Evolutionary conservation across 208 protist species (phyloP), one percentile per base, ranked within the genome.

Genomic region (Porcisia hertigi): DNA sequence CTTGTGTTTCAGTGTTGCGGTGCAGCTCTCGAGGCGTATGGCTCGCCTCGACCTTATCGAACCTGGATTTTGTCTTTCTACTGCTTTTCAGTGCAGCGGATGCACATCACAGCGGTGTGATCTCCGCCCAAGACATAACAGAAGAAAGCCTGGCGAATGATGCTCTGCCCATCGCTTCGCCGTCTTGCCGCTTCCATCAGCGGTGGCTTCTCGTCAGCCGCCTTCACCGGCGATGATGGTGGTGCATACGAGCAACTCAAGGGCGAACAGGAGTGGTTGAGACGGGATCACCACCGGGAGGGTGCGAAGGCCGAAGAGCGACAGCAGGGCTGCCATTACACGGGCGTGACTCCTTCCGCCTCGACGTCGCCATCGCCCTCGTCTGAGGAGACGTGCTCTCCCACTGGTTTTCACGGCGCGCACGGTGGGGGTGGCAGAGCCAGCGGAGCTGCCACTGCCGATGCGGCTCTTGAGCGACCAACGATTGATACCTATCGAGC

Each of bases 401-500:
- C 71, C 7, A 41, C 30, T 43, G 64, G 36, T 0, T 67, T 72
- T 58, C 30, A 43, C 34, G 67, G 67, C 65, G 53, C 45, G n/a
- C 43, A 8, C 30, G 30, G 52, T 34, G 49, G 45, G 30, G 30
- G 30, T 54, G 23, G 55, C 36, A 14, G 47, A 8, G 5, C 16
- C 30, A 16, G 34, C 34, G 20, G 30, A 3, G 4, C n/a, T 11
- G 23, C 30, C 34, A 34, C n/a, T 14, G 71, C 49, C 9, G 47
- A 55, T 41, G 58, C 41, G 20, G 20, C 64, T 30, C 73, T 83
- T 36, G 75, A 62, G 53, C 88, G 88, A 0, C 92, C 92, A 12
- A 97, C 91, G 1, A 82, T 88, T 3, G 87, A 89, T 53, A 95
- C 93, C 20, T 97, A 97, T 75, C 62, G 76, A 3, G 66, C 79